phyloP scores from a whole-genome alignment of 2,329 filamentous ascomycete genomes.

The Talaromyces verruculosus region DNA sequence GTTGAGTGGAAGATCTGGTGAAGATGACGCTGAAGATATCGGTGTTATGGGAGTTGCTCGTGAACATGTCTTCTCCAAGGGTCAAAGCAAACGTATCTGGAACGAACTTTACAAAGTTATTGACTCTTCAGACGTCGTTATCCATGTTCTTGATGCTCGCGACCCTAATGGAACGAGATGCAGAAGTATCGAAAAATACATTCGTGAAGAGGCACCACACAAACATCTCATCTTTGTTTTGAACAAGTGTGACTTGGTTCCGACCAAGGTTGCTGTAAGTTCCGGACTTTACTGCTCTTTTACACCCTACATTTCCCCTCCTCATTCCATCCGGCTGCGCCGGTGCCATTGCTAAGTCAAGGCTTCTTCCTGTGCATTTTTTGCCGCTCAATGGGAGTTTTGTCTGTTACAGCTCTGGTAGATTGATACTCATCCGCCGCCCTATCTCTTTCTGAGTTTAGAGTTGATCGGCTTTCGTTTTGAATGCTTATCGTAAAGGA shows the following conservation, averaged over 20 bases:
- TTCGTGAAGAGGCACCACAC: conserved; percentile 88
- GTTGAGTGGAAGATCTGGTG: conserved; percentile 67
- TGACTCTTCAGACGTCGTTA: conserved; percentile 90
- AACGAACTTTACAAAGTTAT: conserved; percentile 96
- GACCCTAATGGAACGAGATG: conserved; percentile 90
- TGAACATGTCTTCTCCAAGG: conserved; percentile 89
- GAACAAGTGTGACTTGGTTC: conserved; percentile 91
- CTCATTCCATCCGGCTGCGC: conserved; percentile 27
- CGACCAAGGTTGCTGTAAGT: conserved; percentile 93
- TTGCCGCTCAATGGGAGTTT: conserved; percentile 68
- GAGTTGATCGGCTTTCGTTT: conserved; percentile 80
- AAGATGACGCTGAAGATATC: conserved; percentile 51
- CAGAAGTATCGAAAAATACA: conserved; percentile 86
- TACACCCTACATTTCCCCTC: neutral
- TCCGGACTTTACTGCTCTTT: neutral
- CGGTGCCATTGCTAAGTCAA: conserved; percentile 78
- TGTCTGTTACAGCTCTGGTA: conserved; percentile 99
- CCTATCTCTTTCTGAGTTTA: conserved; percentile 61
- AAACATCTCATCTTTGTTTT: conserved; percentile 90
- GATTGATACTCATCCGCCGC: conserved; percentile 75
- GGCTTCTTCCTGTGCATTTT: conserved; percentile 64
- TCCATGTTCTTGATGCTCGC: conserved; percentile 89
- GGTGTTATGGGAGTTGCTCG: conserved; percentile 62
- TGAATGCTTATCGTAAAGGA: conserved; percentile 78
- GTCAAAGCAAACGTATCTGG: conserved; percentile 93